Percentiles rank a stretch among this genome's conserved stretches.
Conservation (phyloP, 768 basidiomycete species). For the Boletus rubroflammeus region DNA sequence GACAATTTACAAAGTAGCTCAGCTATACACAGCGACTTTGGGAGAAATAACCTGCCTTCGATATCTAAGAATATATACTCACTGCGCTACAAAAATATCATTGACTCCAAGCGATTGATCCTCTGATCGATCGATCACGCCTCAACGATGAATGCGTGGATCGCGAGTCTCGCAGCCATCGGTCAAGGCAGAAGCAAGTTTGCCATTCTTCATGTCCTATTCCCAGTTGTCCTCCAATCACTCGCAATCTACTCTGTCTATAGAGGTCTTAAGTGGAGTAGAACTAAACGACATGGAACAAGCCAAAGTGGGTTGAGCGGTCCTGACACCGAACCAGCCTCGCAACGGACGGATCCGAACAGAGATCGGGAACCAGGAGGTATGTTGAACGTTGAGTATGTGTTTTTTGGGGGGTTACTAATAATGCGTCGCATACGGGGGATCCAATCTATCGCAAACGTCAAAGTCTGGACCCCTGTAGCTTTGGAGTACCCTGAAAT, state of each 20-base stretch:
- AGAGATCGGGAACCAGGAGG: slow-evolving; percentile 27
- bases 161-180: background rate
- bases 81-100: background rate
- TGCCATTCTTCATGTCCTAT: background rate
- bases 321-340: background rate
- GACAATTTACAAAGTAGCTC: no score
- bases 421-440: background rate
- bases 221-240: slow-evolving; percentile 14
- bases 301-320: background rate
- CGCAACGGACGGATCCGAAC: slow-evolving; percentile 11
- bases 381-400: slow-evolving; percentile 1
- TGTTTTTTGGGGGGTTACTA: background rate
- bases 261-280: slow-evolving; percentile 8
- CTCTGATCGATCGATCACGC: background rate
- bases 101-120: background rate
- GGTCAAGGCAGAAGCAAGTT: background rate
- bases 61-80: background rate
- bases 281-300: background rate
- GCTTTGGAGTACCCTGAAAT: slow-evolving; percentile 52
- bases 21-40: background rate
- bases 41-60: background rate
- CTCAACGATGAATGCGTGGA: slow-evolving; percentile 10
- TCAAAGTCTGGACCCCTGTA: slow-evolving; percentile 52
- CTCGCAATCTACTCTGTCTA: slow-evolving; percentile 17
- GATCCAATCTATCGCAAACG: background rate